Evolutionary conservation across 371 early-diverging fungal species (phyloP), one percentile per base, ranked within the genome.

Genomic region (Mucor racemosus): DNA sequence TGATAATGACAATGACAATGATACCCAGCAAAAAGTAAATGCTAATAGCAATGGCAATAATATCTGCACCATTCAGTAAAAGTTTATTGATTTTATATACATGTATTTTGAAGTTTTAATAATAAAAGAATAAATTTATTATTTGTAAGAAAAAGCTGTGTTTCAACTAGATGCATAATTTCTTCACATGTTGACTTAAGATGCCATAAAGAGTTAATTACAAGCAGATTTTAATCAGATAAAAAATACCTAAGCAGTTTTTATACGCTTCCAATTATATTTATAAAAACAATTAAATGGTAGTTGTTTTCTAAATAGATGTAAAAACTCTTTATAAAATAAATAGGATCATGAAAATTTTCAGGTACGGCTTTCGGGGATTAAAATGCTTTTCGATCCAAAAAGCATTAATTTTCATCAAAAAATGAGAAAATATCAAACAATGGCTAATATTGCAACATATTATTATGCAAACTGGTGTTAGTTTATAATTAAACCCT

Each of bases 61-160:
- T 14, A 50, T 62, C 6, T 62, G 62, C 33, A 50, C 62, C 8
- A 62, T 62, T 36, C 62, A 62, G 38, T 62, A 50, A 41, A 38
- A 1, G 38, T 9, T 11, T 38, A 11, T 38, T 38, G 46, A 46
- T 46, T 19, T 19, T 10, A 44, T 14, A 4, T 44, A 14, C 17
- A n/a, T n/a, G 44, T 14, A 44, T 44, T 17, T 7, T 3, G 8
- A 7, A 44, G 17, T 44, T 17, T n/a, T 7, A 42, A 15, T 42
- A 42, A 42, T n/a, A n/a, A n/a, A n/a, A n/a, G n/a, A n/a, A n/a
- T n/a, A n/a, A n/a, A n/a, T n/a, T n/a, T n/a, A 42, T 15, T 14
- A 38, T 38, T 38, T 38, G n/a, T 9, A 17, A n/a, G 1, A 17
- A 17, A 5, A 46, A 17, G 50, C 26, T 10, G 21, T 9, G 8